Evolutionary conservation across 164 flowering plant species (phyloP).

Genomic region (Magnolia changhungtana): DNA sequence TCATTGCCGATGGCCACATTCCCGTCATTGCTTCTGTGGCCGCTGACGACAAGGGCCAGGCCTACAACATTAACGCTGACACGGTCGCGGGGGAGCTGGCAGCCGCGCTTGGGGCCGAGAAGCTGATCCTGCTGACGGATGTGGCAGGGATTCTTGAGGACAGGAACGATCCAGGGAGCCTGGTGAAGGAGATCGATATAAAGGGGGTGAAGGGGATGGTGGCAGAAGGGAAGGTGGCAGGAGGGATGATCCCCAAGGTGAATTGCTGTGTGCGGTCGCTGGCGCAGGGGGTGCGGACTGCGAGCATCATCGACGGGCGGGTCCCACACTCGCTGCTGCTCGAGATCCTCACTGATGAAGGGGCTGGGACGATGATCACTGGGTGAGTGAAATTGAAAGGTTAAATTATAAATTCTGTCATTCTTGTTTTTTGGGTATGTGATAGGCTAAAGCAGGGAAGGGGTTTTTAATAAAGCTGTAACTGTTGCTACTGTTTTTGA

Average conservation of each 20-base stretch:
- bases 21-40: conserved; percentile 94
- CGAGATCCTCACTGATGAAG: conserved; percentile 85
- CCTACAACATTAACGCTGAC: conserved; percentile 88
- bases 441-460: not conserved
- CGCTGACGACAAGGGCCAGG: conserved; percentile 68
- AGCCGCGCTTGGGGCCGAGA: conserved; percentile 89
- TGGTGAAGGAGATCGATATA: conserved; percentile 80
- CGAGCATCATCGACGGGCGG: conserved; percentile 89
- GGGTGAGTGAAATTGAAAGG: conserved; percentile 32
- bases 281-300: conserved; percentile 82
- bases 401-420: not conserved
- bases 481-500: not conserved
- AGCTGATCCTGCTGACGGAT: conserved; percentile 82
- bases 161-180: conserved; percentile 51
- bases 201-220: conserved; percentile 79
- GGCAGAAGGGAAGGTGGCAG: conserved; percentile 72
- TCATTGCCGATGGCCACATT: conserved; percentile 49
- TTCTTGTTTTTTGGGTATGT: not conserved
- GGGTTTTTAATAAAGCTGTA: not conserved
- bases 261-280: conserved; percentile 74
- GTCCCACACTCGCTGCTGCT: conserved; percentile 71
- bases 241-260: conserved; percentile 97
- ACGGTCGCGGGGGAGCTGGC: conserved; percentile 93
- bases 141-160: conserved; percentile 75
- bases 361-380: conserved; percentile 92